These are phyloP conservation scores for Aspergillus intermedius DNA, from an alignment of 2,329 filamentous ascomycete genomes.

Conservation along the genomic window DNA sequence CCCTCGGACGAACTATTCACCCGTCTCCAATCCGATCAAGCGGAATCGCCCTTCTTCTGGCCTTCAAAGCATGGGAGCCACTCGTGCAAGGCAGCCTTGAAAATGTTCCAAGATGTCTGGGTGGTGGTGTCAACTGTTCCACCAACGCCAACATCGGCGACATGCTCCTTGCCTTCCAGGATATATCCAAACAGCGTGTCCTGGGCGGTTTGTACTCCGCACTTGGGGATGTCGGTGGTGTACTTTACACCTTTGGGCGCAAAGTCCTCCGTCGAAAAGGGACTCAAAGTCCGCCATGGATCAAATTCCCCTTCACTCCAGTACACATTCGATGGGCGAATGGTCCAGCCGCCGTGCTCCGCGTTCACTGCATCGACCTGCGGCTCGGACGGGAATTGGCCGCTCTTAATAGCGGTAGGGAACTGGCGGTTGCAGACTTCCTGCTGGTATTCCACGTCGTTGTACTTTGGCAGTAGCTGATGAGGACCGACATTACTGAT, in stretches of 20 bases:
- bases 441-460: constrained; percentile 39
- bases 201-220: constrained; percentile 30
- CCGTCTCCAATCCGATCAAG: not conserved
- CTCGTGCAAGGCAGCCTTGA: constrained; percentile 36
- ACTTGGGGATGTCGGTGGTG: constrained; percentile 39
- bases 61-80: constrained; percentile 43
- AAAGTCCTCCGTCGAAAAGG: constrained; percentile 36
- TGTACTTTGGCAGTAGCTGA: constrained; percentile 43
- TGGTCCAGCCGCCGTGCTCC: constrained; percentile 45
- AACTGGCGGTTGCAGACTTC: constrained; percentile 46
- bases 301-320: constrained; percentile 48
- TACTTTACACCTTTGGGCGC: constrained; percentile 34
- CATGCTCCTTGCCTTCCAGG: constrained; percentile 42
- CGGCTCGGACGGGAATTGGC: constrained; percentile 39
- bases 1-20: not conserved
- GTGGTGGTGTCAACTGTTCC: constrained; percentile 28
- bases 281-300: constrained; percentile 46
- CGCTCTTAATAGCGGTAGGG: constrained; percentile 33
- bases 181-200: constrained; percentile 45
- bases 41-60: not conserved
- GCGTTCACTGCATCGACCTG: constrained; percentile 34
- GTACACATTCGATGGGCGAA: constrained; percentile 48
- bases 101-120: constrained; percentile 31
- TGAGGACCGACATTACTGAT: constrained; percentile 43
- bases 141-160: constrained; percentile 40